Conservation (phyloP, 139 green algal genomes). For the Volvox africanus region DNA sequence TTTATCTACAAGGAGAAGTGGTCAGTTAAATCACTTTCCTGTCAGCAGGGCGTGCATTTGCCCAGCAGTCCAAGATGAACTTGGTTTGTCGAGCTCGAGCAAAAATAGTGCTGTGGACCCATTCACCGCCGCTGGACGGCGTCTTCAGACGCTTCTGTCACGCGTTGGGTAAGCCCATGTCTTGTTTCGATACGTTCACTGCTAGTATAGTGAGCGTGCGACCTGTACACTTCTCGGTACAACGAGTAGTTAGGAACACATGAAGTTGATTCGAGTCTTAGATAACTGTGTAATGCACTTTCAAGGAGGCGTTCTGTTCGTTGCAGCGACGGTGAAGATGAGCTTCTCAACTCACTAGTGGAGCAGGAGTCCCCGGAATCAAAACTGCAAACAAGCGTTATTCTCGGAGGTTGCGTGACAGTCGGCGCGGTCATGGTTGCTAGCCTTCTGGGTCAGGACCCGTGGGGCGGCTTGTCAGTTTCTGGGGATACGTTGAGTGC, state of each 20-base stretch:
- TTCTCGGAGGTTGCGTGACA: conserved; percentile 14
- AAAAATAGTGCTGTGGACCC: neutral
- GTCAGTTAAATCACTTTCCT: neutral
- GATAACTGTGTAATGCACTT: neutral
- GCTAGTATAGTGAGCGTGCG: neutral
- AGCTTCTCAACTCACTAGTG: conserved; percentile 48
- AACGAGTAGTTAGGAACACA: no score
- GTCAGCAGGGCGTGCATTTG: conserved; percentile 16
- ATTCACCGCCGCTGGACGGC: conserved; percentile 20
- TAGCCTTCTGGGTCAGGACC: conserved; percentile 45
- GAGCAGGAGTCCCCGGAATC: conserved; percentile 47
- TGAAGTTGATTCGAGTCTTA: neutral
- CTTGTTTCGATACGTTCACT: neutral
- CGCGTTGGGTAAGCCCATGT: conserved; percentile 20
- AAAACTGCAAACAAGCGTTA: conserved; percentile 35
- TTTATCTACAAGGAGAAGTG: neutral
- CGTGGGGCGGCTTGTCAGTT: conserved; percentile 40
- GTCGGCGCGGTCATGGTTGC: conserved; percentile 32
- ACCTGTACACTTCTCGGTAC: neutral
- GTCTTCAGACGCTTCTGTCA: conserved; percentile 21
- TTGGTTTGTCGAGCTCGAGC: neutral
- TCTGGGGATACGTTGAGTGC: neutral
- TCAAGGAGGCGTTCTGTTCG: neutral
- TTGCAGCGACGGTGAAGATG: conserved; percentile 50
- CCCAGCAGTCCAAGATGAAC: neutral